Evolutionary conservation across 78 protist species (phyloP).

Genomic region (Polysphondylium violaceum): DNA sequence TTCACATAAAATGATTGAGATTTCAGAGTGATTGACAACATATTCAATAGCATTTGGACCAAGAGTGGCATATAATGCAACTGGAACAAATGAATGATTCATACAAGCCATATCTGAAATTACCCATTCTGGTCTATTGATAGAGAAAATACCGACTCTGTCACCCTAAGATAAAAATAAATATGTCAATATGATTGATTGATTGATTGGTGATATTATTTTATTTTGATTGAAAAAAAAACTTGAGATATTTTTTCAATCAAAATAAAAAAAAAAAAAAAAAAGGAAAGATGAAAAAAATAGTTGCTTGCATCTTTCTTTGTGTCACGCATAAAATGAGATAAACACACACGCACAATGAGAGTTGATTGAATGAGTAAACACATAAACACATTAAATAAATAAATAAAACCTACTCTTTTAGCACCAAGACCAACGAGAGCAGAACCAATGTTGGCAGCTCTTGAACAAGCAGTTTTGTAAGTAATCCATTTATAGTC

Average conservation of each 20-base stretch:
- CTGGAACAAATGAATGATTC: slow-evolving; percentile 51
- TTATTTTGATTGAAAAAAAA: background rate
- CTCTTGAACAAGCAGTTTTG: slow-evolving; percentile 39
- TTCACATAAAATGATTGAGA: slow-evolving; percentile 56
- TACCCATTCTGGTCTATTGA: slow-evolving; percentile 89
- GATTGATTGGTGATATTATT: background rate
- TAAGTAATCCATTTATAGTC: slow-evolving; percentile 72
- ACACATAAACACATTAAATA: too few relatives aligned
- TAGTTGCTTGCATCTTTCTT: background rate
- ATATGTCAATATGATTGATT: background rate
- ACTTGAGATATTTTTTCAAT: background rate
- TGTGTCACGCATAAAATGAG: background rate
- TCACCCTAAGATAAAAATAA: slow-evolving; percentile 20
- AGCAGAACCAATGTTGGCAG: slow-evolving; percentile 55
- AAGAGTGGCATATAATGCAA: slow-evolving; percentile 79
- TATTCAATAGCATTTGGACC: slow-evolving; percentile 83
- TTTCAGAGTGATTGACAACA: slow-evolving; percentile 81
- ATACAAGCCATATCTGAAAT: slow-evolving; percentile 75
- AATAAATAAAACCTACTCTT: slow-evolving; percentile 8
- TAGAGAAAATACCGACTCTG: slow-evolving; percentile 76
- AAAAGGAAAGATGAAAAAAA: background rate
- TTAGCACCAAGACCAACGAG: slow-evolving; percentile 34
- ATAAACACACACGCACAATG: background rate
- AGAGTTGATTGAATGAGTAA: background rate
- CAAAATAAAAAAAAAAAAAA: slow-evolving; percentile 4